Conservation (phyloP, 2,329 filamentous ascomycete genomes). For the Trichocomaceae sp. region DNA sequence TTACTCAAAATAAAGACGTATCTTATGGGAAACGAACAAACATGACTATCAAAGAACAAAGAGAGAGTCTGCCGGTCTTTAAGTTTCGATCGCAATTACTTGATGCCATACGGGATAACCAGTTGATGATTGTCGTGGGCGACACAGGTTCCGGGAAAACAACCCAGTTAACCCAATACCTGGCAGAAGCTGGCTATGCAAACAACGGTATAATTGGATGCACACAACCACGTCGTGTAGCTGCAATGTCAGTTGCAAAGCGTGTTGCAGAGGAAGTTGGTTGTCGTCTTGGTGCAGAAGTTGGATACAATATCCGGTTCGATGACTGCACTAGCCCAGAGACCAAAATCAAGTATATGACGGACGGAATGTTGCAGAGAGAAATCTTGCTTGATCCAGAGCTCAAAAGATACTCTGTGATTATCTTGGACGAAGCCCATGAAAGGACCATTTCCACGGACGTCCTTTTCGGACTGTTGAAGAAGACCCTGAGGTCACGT, state of each 20-base stretch:
- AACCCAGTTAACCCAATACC: slow-evolving; percentile 73
- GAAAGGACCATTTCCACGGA: slow-evolving; percentile 95
- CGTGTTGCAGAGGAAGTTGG: slow-evolving; percentile 95
- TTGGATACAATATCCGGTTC: slow-evolving; percentile 96
- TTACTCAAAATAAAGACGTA: slow-evolving; percentile 70
- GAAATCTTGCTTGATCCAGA: slow-evolving; percentile 91
- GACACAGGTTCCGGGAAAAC: slow-evolving; percentile 97
- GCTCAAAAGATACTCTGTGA: slow-evolving; percentile 82
- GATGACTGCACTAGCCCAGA: slow-evolving; percentile 84
- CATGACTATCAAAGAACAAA: slow-evolving; percentile 90
- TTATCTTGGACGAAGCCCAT: slow-evolving; percentile 98
- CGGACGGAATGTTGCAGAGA: slow-evolving; percentile 93
- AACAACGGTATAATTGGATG: slow-evolving; percentile 88
- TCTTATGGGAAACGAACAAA: slow-evolving; percentile 79
- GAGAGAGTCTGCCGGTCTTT: slow-evolving; percentile 82
- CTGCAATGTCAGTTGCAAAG: slow-evolving; percentile 95
- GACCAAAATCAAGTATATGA: slow-evolving; percentile 99
- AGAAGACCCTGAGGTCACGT: slow-evolving; percentile 81
- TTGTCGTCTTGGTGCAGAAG: slow-evolving; percentile 80
- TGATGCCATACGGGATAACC: slow-evolving; percentile 78
- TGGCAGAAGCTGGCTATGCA: slow-evolving; percentile 86
- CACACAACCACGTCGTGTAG: slow-evolving; percentile 93
- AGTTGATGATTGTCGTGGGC: slow-evolving; percentile 90
- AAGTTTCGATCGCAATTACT: slow-evolving; percentile 83
- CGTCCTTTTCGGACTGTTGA: slow-evolving; percentile 86